Evolutionary conservation across 2,329 filamentous ascomycete genomes (phyloP), one percentile per base, ranked within the genome.

Genomic region (Trichoderma sp.): DNA sequence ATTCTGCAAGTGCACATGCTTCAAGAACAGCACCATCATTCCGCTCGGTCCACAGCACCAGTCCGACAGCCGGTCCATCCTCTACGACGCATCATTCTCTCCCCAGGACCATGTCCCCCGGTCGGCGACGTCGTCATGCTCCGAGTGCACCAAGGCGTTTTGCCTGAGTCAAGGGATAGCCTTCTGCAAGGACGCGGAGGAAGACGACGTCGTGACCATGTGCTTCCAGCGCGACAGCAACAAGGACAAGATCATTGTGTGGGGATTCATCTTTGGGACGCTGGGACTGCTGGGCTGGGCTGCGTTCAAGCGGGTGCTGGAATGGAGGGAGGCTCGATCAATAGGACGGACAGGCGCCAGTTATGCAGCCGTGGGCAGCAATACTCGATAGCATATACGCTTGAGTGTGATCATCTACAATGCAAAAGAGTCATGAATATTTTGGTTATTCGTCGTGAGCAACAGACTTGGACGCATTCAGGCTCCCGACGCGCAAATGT

Each of bases 1-100:
- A 2, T 90, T 90, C 77, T 90, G 88, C 83, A 90, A 90, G 83
- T 90, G 88, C 80, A 90, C 87, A 73, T 90, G 88, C 81, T 89
- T 89, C 81, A 87, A 86, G 73, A 90, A 90, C 81, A 89, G 86
- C 82, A 90, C 87, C 72, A 89, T 90, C 74, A 89, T 90, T 75
- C 83, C 85, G 16, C 83, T 90, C 11, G 85, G 83, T n/a, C 83
- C 85, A 4, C 78, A 82, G 69, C 69, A 74, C 39, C 74, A 73
- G 63, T 76, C 73, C 69, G 65, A 69, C 59, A 54, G 30, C 32
- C 66, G 59, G 55, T 69, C 71, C 39, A 59, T 69, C 51, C 68
- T 64, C 59, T 43, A 69, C 70, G 74, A 28, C 37, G 68, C 72
- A 75, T 68, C 63, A 67, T 61, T 46, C 52, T 56, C 66, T 68